Conservation (phyloP, 441 rosid genomes). For the Viola pubescens region DNA sequence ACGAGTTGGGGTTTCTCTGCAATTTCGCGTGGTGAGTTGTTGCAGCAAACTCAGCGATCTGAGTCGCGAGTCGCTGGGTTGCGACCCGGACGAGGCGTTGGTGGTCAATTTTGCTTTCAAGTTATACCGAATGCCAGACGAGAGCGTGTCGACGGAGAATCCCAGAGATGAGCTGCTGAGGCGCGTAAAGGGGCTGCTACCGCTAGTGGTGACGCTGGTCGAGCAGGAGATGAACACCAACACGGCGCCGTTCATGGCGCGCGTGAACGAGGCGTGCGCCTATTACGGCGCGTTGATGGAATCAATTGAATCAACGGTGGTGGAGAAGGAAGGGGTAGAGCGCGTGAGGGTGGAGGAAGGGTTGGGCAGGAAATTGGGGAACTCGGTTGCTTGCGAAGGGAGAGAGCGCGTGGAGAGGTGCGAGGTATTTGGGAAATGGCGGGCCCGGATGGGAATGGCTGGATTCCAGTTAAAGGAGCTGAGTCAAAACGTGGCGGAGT, state of each 20-base stretch:
- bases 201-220: conserved; percentile 72
- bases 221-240: conserved; percentile 86
- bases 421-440: conserved; percentile 97
- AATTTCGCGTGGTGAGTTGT: conserved; percentile 37
- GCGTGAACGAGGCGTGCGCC: conserved; percentile 49
- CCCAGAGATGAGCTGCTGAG: conserved; percentile 87
- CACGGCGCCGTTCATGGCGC: conserved; percentile 67
- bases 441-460: conserved; percentile 93
- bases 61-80: conserved; percentile 60
- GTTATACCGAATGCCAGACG: conserved; percentile 64
- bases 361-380: conserved; percentile 52
- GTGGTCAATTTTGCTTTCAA: conserved; percentile 79
- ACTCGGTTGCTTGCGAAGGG: conserved; percentile 88
- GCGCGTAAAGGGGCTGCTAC: conserved; percentile 60
- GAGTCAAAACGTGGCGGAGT: conserved; percentile 50
- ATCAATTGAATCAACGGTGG: conserved; percentile 54
- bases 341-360: conserved; percentile 60
- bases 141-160: conserved; percentile 77
- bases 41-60: conserved; percentile 39
- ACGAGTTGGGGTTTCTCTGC: conserved; percentile 30
- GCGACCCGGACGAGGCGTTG: conserved; percentile 56
- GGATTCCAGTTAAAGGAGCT: conserved; percentile 61
- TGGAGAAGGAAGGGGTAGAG: conserved; percentile 28
- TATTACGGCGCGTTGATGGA: conserved; percentile 77
- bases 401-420: conserved; percentile 80